Percentiles rank a stretch among this genome's conserved stretches.
phyloP scores from a whole-genome alignment of 2,329 filamentous ascomycete species.

The Xylariaceae sp. region DNA sequence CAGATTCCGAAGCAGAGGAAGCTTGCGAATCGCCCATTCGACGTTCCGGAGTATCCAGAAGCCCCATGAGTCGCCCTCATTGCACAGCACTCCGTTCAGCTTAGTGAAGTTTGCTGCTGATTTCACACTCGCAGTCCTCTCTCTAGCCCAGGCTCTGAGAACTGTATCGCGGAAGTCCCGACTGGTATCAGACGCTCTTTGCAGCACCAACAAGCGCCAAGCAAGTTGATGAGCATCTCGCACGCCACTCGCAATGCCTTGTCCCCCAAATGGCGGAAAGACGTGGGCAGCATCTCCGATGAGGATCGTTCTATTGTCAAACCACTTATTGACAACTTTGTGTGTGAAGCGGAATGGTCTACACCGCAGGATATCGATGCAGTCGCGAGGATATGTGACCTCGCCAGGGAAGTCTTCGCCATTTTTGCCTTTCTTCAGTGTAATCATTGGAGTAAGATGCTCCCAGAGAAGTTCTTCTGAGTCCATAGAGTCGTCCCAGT shows the following conservation, averaged over 20 bases:
- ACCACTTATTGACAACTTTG: constrained; percentile 47
- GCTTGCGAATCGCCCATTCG: constrained; percentile 8
- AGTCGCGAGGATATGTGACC: constrained; percentile 42
- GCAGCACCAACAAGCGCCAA: constrained; percentile 32
- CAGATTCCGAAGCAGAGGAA: constrained; percentile 12
- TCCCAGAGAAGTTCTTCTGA: constrained; percentile 32
- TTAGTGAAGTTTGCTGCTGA: constrained; percentile 20
- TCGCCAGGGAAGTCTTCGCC: constrained; percentile 19
- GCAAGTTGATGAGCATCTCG: constrained; percentile 34
- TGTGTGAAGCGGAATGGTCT: constrained; percentile 45
- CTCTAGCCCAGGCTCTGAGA: constrained; percentile 20
- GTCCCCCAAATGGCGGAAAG: constrained; percentile 46
- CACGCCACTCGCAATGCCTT: constrained; percentile 36
- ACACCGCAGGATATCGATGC: constrained; percentile 44
- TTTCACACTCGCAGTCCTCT: constrained; percentile 20
- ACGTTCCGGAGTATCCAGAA: constrained; percentile 21
- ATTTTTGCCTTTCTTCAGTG: constrained; percentile 30
- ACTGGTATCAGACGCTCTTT: constrained; percentile 9
- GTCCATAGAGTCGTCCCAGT: constrained; percentile 30
- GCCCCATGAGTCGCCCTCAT: constrained; percentile 17
- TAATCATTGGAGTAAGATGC: constrained; percentile 29
- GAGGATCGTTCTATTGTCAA: constrained; percentile 38
- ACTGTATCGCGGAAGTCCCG: constrained; percentile 8
- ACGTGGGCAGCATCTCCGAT: constrained; percentile 52
- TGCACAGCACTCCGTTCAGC: constrained; percentile 24